phyloP scores from a whole-genome alignment of 2,329 filamentous ascomycete genomes.

The Pyricularia sp. region DNA sequence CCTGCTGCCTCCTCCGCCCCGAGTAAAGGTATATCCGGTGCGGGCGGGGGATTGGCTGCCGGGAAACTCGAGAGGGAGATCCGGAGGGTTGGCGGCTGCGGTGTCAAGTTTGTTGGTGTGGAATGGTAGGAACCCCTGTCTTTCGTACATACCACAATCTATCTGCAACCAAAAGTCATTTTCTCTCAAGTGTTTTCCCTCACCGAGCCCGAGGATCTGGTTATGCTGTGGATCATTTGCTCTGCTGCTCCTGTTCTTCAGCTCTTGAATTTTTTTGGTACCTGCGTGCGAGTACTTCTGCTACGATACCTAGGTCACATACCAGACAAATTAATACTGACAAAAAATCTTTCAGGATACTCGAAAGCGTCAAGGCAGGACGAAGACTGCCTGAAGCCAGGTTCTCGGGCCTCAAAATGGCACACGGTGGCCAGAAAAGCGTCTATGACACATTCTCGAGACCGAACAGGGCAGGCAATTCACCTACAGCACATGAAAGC shows the following conservation, averaged over 20 bases:
- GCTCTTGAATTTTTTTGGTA: neutral
- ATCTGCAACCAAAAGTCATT: neutral
- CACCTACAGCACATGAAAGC: neutral
- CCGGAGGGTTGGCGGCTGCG: slow-evolving; percentile 48
- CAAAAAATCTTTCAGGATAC: slow-evolving; percentile 40
- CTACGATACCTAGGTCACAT: neutral
- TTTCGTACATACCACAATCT: neutral
- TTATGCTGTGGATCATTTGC: neutral
- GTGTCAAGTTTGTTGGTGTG: slow-evolving; percentile 65
- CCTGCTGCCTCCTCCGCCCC: slow-evolving; percentile 26
- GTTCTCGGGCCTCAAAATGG: slow-evolving; percentile 53
- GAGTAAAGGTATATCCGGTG: slow-evolving; percentile 23
- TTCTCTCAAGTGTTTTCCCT: neutral
- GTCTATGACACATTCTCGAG: slow-evolving; percentile 33
- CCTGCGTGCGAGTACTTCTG: neutral
- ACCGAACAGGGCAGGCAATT: neutral
- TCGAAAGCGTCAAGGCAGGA: slow-evolving; percentile 70
- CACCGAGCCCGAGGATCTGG: neutral
- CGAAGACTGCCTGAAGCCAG: slow-evolving; percentile 61
- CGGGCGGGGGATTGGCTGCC: slow-evolving; percentile 62
- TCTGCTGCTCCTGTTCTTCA: neutral
- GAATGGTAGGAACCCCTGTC: slow-evolving; percentile 50
- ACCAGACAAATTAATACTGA: neutral
- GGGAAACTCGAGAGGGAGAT: slow-evolving; percentile 77
- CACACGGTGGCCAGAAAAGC: slow-evolving; percentile 48